phyloP scores from a whole-genome alignment of 164 flowering plant genomes.

The Litsea cubeba region DNA sequence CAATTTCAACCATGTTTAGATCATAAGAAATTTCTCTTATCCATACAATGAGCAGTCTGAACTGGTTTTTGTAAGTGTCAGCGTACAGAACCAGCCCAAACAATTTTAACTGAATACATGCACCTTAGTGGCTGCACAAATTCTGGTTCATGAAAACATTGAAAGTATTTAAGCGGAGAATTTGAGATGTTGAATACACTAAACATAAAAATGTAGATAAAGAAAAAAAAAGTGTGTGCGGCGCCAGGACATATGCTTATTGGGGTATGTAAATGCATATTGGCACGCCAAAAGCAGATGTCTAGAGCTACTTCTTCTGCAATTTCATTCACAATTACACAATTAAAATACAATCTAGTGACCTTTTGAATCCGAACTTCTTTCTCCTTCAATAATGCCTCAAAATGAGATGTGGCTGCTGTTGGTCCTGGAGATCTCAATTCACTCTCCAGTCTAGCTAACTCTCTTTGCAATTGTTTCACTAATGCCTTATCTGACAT shows the following conservation, averaged over 20 bases:
- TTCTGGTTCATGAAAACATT: too few species aligned
- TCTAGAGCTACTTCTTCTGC: background rate
- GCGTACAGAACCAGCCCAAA: too few species aligned
- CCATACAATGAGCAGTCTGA: background rate
- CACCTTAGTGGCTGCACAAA: too few species aligned
- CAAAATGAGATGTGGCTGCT: conserved; percentile 27
- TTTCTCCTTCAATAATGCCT: conserved; percentile 54
- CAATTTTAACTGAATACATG: too few species aligned
- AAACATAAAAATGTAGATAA: too few species aligned
- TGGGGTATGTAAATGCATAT: background rate
- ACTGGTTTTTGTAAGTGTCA: background rate
- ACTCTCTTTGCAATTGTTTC: conserved; percentile 78
- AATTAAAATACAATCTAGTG: background rate
- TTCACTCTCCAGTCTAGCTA: conserved; percentile 71
- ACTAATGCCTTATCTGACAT: conserved; percentile 93
- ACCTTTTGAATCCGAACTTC: conserved; percentile 93
- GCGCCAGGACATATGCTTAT: background rate
- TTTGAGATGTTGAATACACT: too few species aligned
- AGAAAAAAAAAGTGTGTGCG: too few species aligned
- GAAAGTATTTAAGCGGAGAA: too few species aligned
- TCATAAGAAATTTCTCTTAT: background rate
- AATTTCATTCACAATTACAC: background rate
- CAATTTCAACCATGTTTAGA: background rate
- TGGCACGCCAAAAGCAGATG: background rate
- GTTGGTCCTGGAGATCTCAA: conserved; percentile 34